phyloP scores from a whole-genome alignment of 371 early-diverging fungal species.

The Dichotomocladium elegans region DNA sequence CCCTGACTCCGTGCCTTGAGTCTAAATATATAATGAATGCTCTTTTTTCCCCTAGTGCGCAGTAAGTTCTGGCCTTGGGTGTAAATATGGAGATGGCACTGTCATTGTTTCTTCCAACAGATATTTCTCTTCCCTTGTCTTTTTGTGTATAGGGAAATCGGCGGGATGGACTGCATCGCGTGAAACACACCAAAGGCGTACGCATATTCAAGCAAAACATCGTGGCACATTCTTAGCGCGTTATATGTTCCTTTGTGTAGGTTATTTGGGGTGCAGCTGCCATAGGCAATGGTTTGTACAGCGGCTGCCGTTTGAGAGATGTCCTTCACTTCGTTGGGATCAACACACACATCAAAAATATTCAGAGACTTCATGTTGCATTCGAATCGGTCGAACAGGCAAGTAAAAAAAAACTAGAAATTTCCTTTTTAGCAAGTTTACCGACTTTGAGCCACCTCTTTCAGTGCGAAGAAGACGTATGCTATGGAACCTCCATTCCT shows the following conservation, averaged over 20 bases:
- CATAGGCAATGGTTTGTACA: conserved; percentile 74
- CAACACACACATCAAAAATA: conserved; percentile 28
- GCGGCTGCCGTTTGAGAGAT: conserved; percentile 74
- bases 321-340: conserved; percentile 54
- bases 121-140: too few relatives aligned
- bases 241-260: background rate
- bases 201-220: background rate
- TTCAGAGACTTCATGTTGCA: conserved; percentile 61
- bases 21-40: background rate
- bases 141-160: too few relatives aligned
- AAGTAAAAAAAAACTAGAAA: background rate
- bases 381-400: conserved; percentile 75
- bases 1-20: background rate
- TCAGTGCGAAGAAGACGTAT: conserved; percentile 57
- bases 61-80: conserved; percentile 20
- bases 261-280: conserved; percentile 80
- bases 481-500: conserved; percentile 85
- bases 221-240: conserved; percentile 1
- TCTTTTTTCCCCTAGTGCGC: conserved; percentile 21
- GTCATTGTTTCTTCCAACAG: background rate
- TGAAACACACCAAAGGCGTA: conserved; percentile 73
- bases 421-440: too few relatives aligned
- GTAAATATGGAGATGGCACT: background rate
- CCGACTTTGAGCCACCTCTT: background rate
- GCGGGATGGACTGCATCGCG: conserved; percentile 75